Evolutionary conservation across 1,139 yeast genomes (phyloP), one percentile per base, ranked within the genome.

Genomic region (Candida mesenterica): DNA sequence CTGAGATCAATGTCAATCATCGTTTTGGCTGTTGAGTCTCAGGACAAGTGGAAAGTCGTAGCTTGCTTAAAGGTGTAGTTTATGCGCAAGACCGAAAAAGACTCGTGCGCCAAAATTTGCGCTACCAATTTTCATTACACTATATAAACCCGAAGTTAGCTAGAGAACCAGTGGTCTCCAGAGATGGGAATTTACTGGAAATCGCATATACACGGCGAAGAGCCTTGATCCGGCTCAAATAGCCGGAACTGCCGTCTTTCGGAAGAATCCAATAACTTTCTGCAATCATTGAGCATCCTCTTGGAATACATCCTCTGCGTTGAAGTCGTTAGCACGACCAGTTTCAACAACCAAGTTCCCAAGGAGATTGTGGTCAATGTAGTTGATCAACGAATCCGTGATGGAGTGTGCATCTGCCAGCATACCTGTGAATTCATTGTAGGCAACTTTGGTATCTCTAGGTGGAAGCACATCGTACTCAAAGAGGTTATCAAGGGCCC

Each of bases 391-490:
- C n/a, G 57, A 44, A 40, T 66, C 72, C 1, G 62, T 58, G 1
- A 61, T 45, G n/a, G 33, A 24, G n/a, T 38, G 33, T 36, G 26
- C 46, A 8, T 31, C 43, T 24, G 46, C 39, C 28, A 40, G 39
- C 2, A 58, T 41, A 0, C 69, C 72, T 1, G 57, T 45, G 30
- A 42, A 49, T 5, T 53, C 68, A 32, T 60, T 53, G 39, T 65
- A 64, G 3, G 47, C 53, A 7, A 50, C 49, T 7, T 53, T 46
- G 2, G 44, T 38, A 38, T 60, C 65, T 17, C 50, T 55, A 9
- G 90, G 89, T 1, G 92, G 90, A 15, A 83, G 56, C 2, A 81
- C 74, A 55, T 84, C 94, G 52, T 75, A 84, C 46, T 84, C 94
- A 48, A 67, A 77, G 12, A 79, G 67, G 38, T 81, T 84, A 41